Conservation (phyloP, 441 rosid species). For the Pelargonium citronellum region DNA sequence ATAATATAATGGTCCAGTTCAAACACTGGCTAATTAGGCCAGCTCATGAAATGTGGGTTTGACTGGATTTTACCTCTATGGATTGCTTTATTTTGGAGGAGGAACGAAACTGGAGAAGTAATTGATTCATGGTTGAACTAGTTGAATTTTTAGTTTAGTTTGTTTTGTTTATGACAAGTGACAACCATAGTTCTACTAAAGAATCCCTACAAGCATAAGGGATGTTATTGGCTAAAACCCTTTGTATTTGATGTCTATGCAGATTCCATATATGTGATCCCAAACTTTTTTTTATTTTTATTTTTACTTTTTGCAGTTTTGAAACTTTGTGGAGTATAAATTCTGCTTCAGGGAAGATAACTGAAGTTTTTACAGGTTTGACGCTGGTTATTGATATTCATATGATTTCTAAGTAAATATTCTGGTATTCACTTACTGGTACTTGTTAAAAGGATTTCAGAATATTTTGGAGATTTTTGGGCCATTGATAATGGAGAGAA, state of each 20-base stretch:
- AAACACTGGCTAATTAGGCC: background rate
- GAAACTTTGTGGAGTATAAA: constrained; percentile 69
- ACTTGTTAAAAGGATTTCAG: constrained; percentile 43
- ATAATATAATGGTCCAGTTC: background rate
- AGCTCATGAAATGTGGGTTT: too few relatives aligned
- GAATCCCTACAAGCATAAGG: too few relatives aligned
- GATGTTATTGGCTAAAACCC: too few relatives aligned
- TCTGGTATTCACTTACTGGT: constrained; percentile 4
- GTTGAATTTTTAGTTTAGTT: background rate
- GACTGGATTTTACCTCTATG: too few relatives aligned
- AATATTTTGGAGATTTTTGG: constrained; percentile 51
- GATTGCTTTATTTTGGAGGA: too few relatives aligned
- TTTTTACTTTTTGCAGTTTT: constrained; percentile 50
- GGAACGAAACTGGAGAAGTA: too few relatives aligned
- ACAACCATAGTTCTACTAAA: background rate
- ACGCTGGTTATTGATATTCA: constrained; percentile 14
- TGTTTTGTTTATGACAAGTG: background rate
- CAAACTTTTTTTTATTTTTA: background rate
- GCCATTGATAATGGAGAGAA: constrained; percentile 48
- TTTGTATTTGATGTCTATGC: background rate
- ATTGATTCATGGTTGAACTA: background rate
- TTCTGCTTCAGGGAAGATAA: constrained; percentile 54
- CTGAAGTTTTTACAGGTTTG: constrained; percentile 67
- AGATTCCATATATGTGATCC: constrained; percentile 11
- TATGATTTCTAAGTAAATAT: constrained; percentile 1